Conservation (phyloP, 441 rosid species). For the Omphalea diandra region DNA sequence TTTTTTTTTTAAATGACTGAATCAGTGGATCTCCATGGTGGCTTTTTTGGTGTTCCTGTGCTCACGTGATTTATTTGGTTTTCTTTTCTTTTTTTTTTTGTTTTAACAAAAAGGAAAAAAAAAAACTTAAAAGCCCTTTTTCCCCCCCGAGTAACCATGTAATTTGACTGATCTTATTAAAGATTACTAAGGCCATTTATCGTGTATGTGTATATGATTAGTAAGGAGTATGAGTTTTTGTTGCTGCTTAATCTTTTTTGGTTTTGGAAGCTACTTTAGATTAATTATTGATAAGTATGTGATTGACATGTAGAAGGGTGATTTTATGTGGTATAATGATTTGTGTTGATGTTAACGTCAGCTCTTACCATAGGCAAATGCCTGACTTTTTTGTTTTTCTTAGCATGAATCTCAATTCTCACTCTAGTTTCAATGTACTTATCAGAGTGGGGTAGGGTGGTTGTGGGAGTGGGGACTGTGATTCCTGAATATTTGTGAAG, state of each 20-base stretch:
- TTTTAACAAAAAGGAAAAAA: too few relatives aligned
- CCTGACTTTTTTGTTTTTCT: constrained; percentile 18
- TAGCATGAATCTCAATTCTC: not conserved
- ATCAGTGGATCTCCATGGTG: not conserved
- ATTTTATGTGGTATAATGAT: not conserved
- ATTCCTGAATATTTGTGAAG: constrained; percentile 32
- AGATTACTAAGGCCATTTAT: not conserved
- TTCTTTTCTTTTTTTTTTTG: not conserved
- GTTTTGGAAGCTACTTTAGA: not conserved
- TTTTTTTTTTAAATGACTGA: not conserved
- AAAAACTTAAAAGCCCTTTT: not conserved
- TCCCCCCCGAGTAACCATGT: not conserved
- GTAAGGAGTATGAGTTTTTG: not conserved
- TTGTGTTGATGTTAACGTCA: constrained; percentile 1
- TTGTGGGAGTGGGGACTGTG: constrained; percentile 28
- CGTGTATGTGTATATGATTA: not conserved
- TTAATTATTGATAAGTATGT: not conserved
- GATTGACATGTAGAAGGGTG: not conserved
- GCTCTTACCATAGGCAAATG: not conserved
- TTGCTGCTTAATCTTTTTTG: not conserved
- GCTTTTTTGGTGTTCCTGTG: not conserved
- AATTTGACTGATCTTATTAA: not conserved
- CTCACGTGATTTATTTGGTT: not conserved
- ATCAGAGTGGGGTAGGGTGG: constrained; percentile 38
- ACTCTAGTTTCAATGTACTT: constrained; percentile 35